Base-by-base conservation (phyloP, 768 basidiomycete species). In the Filobasidium floriforme region DNA sequence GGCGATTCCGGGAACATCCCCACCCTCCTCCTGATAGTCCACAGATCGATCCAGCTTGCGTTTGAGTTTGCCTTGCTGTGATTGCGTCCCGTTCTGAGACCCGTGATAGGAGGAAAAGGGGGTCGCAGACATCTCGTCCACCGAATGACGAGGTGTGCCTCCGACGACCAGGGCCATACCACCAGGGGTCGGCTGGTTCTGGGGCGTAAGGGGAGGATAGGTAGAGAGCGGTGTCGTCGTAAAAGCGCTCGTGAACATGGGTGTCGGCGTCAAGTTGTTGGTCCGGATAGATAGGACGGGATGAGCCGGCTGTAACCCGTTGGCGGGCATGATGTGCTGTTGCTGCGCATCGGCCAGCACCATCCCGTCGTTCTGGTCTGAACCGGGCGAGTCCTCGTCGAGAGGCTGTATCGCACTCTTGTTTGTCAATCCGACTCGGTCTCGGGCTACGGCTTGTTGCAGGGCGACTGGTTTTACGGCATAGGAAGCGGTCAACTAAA, bases 171-270 rank as follows among this genome's bases (percentile, higher is more conserved):
- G 40, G 37, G 59, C 7, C 18, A 19, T 32, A 7, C 29, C 19
- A 19, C n/a, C n/a, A 18, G 28, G 41, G 18, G 59, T 41, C 19
- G 59, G 26, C 40, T 37, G 37, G 59, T 32, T 11, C 5, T 37
- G 59, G 18, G 41, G 59, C 5, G 59, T 40, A n/a, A 19, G 18
- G 2, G 59, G 41, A 41, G 41, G 41, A 60, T 37, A 29, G 15
- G 54, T 32, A 4, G 54, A 57, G 54, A 57, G 54, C 15, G 54
- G 54, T 2, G 54, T 57, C 18, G 54, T 57, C 22, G 54, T 57
- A 24, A 57, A 57, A 15, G 54, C 54, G 29, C 54, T 57, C 54
- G 54, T 57, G 24, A 26, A 57, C 22, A 57, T 28, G 29, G 54
- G 54, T 15, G 54, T 57, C 6, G 54, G 54, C 15, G 54, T 57